phyloP scores from a whole-genome alignment of 331 rosid species.

The Quercus tomentella region DNA sequence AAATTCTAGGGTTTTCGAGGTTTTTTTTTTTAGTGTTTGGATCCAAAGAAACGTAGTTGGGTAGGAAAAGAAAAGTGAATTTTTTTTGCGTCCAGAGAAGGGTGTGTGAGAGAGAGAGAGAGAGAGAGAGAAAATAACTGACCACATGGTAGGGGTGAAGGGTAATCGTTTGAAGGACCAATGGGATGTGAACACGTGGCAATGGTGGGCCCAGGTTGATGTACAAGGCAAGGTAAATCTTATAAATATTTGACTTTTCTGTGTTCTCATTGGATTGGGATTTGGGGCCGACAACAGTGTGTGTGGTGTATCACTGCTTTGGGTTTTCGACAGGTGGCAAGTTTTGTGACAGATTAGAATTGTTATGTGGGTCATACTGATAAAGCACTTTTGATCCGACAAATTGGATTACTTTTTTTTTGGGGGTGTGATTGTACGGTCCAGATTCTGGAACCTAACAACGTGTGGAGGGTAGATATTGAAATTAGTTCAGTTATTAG shows the following conservation, averaged over 20 bases:
- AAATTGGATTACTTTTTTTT: background rate
- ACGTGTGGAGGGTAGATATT: background rate
- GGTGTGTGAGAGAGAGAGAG: conserved; percentile 6
- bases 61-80: conserved; percentile 31
- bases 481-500: too few species aligned
- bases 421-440: background rate
- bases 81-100: background rate
- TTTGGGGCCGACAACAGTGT: background rate
- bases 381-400: background rate
- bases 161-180: conserved; percentile 24
- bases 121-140: conserved; percentile 24
- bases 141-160: conserved; percentile 25
- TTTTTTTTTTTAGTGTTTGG: conserved; percentile 28
- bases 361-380: background rate
- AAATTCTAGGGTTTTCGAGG: conserved; percentile 12
- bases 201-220: conserved; percentile 1
- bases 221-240: conserved; percentile 6
- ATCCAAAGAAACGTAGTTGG: conserved; percentile 41
- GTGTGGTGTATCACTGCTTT: background rate
- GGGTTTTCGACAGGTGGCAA: conserved; percentile 14
- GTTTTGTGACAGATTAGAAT: background rate
- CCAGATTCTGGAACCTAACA: too few species aligned
- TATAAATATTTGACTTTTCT: conserved; percentile 28
- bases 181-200: conserved; percentile 39
- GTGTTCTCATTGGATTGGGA: background rate